phyloP scores from a whole-genome alignment of 2,329 filamentous ascomycete genomes.

The Myriosclerotinia scirpicola region DNA sequence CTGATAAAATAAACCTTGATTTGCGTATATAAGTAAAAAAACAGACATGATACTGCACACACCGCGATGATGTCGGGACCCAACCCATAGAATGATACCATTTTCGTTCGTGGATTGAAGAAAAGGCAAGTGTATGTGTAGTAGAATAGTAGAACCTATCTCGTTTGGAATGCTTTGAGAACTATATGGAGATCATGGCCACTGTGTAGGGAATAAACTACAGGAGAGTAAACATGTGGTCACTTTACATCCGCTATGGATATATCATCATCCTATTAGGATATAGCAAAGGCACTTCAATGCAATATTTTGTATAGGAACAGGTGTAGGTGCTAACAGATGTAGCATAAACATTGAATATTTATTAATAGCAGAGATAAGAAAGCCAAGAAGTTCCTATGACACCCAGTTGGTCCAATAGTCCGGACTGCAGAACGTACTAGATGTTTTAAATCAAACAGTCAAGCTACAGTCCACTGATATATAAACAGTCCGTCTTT shows the following conservation, averaged over 20 bases:
- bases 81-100: not conserved
- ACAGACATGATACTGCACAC: not conserved
- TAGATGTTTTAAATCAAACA: too few relatives aligned
- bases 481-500: too few relatives aligned
- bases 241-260: not conserved
- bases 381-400: not conserved
- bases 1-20: slow-evolving; percentile 5
- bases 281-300: not conserved
- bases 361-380: not conserved
- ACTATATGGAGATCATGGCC: not conserved
- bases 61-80: not conserved
- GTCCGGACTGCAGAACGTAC: too few relatives aligned
- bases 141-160: not conserved
- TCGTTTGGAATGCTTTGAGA: not conserved
- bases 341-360: not conserved
- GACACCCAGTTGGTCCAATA: too few relatives aligned
- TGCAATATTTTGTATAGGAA: not conserved
- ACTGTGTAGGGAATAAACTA: not conserved
- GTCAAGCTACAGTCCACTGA: too few relatives aligned
- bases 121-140: not conserved
- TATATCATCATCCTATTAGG: not conserved
- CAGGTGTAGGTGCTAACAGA: not conserved
- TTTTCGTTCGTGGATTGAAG: not conserved
- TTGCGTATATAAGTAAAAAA: not conserved
- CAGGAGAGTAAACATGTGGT: not conserved